Base-by-base conservation (phyloP, 2,329 filamentous ascomycete species). In the Fusarium clavum region DNA sequence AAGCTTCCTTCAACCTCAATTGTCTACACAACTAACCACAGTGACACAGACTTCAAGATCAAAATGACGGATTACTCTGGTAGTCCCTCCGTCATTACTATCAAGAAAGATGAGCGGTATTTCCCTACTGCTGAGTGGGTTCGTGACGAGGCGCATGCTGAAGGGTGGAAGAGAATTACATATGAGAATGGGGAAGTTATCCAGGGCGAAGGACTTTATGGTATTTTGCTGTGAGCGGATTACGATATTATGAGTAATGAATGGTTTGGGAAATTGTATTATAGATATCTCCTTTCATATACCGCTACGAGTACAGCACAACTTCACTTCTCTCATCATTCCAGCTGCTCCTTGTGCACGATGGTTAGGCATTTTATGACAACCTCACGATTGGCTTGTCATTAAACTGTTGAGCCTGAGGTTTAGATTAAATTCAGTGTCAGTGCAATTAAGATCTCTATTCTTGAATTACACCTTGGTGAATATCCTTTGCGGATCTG, bases 31-130 rank as follows among this genome's bases (percentile, higher is more conserved):
- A 25, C 56, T 65, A 18, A 66, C 11, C 1, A 2, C 5, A 13
- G 6, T 34, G 14, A n/a, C 2, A 0, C 56, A 91, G 89, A 99
- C 82, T 99, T 99, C 88, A 91, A 96, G n/a, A 86, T 99, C 53
- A 94, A 94, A 79, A 94, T 95, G n/a, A 94, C 98, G 80, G 98
- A 95, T 0, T 99, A 98, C 76, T 95, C 99, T 79, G 97, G 97
- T 76, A 94, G 98, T 13, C 95, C 95, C 6, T 99, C 95, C 92
- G 94, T 99, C 12, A 92, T 97, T 27, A 98, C 96, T 5, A 97
- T 99, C 92, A 99, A 99, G 89, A 98, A 98, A 87, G 98, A 98
- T 75, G 94, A 99, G 78, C 95, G 99, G 79, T 99, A 99, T 79
- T 92, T 91, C 81, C 89, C 90, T 0, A 91, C 89, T 1, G 87